Evolutionary conservation across 257 asterid species (phyloP).

Genomic region (Eustoma russellianum): DNA sequence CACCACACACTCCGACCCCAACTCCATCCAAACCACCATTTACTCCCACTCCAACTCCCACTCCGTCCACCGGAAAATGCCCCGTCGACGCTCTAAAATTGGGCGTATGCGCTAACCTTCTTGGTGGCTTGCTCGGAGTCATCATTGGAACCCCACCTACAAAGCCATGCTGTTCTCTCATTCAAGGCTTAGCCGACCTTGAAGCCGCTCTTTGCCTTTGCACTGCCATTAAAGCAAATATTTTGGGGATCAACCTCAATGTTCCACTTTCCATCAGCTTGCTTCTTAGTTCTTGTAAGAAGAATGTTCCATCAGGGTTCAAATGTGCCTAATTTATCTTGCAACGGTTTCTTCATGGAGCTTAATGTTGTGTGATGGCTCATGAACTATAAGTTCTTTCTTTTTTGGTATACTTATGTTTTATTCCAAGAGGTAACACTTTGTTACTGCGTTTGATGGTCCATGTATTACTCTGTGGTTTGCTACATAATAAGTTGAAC

Average conservation of each 20-base stretch:
- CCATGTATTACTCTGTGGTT: too few relatives aligned
- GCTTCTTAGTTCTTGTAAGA: constrained; percentile 19
- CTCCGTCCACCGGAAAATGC: background rate
- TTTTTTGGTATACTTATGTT: background rate
- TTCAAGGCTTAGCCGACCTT: background rate
- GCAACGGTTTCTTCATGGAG: background rate
- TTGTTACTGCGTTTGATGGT: background rate
- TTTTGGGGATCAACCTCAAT: too few relatives aligned
- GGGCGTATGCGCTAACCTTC: background rate
- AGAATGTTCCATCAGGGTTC: too few relatives aligned
- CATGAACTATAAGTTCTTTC: too few relatives aligned
- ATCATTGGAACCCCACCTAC: background rate
- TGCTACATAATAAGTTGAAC: too few relatives aligned
- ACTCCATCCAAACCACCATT: too few relatives aligned
- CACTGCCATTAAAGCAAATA: too few relatives aligned
- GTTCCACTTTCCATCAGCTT: constrained; percentile 23
- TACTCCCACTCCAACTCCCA: background rate
- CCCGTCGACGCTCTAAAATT: background rate
- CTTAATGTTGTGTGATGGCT: background rate
- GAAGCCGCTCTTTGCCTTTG: too few relatives aligned
- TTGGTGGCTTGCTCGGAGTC: background rate
- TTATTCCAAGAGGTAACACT: background rate
- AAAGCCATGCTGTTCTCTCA: background rate
- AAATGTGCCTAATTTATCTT: constrained; percentile 12
- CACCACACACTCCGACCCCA: too few relatives aligned